Base-by-base conservation (phyloP, 768 basidiomycete species). In the Trametes maxima region DNA sequence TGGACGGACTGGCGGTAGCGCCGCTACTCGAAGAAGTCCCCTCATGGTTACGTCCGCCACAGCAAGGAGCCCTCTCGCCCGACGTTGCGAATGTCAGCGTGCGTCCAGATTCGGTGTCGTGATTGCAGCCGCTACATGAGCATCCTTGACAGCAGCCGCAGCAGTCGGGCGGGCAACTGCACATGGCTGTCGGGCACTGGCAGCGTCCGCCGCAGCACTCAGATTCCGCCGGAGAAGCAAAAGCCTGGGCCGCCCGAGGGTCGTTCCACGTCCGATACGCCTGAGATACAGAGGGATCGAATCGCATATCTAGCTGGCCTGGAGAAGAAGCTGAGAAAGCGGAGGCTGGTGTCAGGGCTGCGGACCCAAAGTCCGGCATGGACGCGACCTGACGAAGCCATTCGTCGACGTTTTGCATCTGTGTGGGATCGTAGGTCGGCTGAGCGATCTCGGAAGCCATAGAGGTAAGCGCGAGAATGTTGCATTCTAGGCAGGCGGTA, bases 401-500 rank as follows among this genome's bases (percentile, higher is more conserved):
- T 58, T 88, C 85, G 67, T 86, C 86, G 44, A 87, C 81, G 59
- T 59, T 57, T 39, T 62, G 59, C 40, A 79, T 76, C 65, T 78
- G 75, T 25, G 74, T 70, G n/a, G 73, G 66, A 61, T 82, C 78
- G 73, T 70, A 79, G 73, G 49, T 77, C 74, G 2, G 73, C 66
- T 55, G 56, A 0, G 52, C 24, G 14, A 72, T 77, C 57, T 79
- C 78, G 42, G 81, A 73, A 10, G 79, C 76, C 22, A 79, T 67
- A 6, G 76, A 76, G 4, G 82, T 76, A 56, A 82, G 72, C 0
- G 84, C 78, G 44, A 85, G 74, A 61, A 88, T 82, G 44, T 85
- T 82, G 69, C 85, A 89, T 60, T 89, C 86, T 2, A 89, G 73
- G 62, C 88, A 90, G 36, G 81, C 78, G 1, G 74, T 68, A 50